These are phyloP conservation scores for Fusarium penzigii DNA, from an alignment of 2,329 filamentous ascomycete species.

Conservation along the genomic window DNA sequence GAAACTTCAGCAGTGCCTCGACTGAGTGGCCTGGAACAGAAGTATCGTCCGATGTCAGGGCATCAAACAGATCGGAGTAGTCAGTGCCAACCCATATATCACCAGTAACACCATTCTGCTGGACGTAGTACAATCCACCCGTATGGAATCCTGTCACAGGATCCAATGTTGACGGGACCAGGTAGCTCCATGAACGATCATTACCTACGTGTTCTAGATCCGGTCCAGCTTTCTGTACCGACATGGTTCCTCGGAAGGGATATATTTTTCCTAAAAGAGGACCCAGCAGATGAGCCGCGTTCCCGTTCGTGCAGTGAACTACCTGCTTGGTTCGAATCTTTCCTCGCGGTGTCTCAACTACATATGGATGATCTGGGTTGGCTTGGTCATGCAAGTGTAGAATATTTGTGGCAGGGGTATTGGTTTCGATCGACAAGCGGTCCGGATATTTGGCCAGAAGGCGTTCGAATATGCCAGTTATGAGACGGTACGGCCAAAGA, in stretches of 20 bases:
- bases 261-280: conserved; percentile 44
- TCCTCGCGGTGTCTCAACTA: conserved; percentile 46
- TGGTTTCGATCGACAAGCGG: conserved; percentile 37
- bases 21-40: conserved; percentile 29
- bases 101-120: conserved; percentile 28
- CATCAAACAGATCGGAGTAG: conserved; percentile 35
- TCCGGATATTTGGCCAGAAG: conserved; percentile 34
- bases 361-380: conserved; percentile 36
- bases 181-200: conserved; percentile 47
- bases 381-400: conserved; percentile 4
- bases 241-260: conserved; percentile 47
- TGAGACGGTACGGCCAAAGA: neutral
- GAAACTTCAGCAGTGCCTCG: conserved; percentile 35
- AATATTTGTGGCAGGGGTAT: conserved; percentile 31
- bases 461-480: conserved; percentile 38
- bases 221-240: conserved; percentile 42
- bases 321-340: conserved; percentile 45
- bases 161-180: conserved; percentile 44
- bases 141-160: conserved; percentile 45
- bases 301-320: conserved; percentile 57
- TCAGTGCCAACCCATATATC: conserved; percentile 55
- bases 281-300: conserved; percentile 50
- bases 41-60: conserved; percentile 46
- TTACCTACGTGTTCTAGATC: conserved; percentile 27
- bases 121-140: conserved; percentile 15